Evolutionary conservation across 306 rosid genomes (phyloP), one percentile per base, ranked within the genome.

Genomic region (Urtica urens): DNA sequence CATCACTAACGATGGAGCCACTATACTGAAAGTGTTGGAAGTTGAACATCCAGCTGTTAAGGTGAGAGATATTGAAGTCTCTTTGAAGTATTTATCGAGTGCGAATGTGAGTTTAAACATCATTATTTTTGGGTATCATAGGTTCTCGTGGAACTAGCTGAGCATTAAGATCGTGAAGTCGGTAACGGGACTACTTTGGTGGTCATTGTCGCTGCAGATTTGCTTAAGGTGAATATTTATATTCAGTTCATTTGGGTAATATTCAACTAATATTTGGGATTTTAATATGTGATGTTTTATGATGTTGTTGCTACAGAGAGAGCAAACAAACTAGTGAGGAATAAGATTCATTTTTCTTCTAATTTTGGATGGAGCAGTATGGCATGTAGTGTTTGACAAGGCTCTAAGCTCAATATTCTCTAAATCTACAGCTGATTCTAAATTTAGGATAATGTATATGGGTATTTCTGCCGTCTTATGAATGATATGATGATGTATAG

Each of bases 11-110:
- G n/a, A n/a, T n/a, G n/a, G n/a, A n/a, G n/a, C n/a, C n/a, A n/a
- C n/a, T n/a, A n/a, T n/a, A n/a, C n/a, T n/a, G n/a, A n/a, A n/a
- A n/a, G n/a, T n/a, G n/a, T n/a, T n/a, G n/a, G n/a, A n/a, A n/a
- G n/a, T n/a, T n/a, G n/a, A 90, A 72, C 97, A 90, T 50, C 95
- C 97, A 23, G 95, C 97, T 44, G 97, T 95, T 4, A 90, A 90
- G 94, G 97, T 76, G 65, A 28, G 51, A n/a, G 6, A 14, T n/a
- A n/a, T n/a, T n/a, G n/a, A n/a, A n/a, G n/a, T n/a, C n/a, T n/a
- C n/a, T n/a, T n/a, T n/a, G n/a, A n/a, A n/a, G n/a, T n/a, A n/a
- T n/a, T n/a, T n/a, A n/a, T n/a, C n/a, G n/a, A n/a, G n/a, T n/a
- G n/a, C n/a, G n/a, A n/a, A n/a, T n/a, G n/a, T n/a, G n/a, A n/a